Conservation (phyloP, 352 stramenopile genomes). For the Halophytophthora batemanensis region DNA sequence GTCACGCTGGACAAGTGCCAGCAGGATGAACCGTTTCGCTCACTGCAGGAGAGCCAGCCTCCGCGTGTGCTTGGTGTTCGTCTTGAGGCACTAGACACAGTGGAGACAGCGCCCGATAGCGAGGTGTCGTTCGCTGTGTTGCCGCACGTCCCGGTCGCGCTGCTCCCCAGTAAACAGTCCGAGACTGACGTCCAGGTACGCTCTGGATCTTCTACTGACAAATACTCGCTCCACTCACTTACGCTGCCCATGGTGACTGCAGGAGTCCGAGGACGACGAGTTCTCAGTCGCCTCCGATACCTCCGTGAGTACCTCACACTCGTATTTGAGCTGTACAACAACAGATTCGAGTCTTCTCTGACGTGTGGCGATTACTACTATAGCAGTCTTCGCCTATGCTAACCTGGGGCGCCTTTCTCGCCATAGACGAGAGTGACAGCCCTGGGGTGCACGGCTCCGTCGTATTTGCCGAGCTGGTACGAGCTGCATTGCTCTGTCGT, state of each 20-base stretch:
- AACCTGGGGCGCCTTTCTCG: slow-evolving; percentile 2
- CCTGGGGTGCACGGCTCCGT: slow-evolving; percentile 38
- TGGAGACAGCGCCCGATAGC: no score
- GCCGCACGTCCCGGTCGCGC: background rate
- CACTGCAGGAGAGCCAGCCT: background rate
- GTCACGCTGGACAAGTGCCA: slow-evolving; percentile 1
- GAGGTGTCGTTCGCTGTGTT: background rate
- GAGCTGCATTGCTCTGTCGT: background rate
- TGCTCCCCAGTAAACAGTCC: background rate
- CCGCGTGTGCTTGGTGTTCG: background rate
- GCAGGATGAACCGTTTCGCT: slow-evolving; percentile 6
- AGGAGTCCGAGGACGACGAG: slow-evolving; percentile 25
- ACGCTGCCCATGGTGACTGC: background rate
- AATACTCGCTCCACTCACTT: background rate
- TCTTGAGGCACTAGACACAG: background rate
- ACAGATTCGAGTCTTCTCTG: no score
- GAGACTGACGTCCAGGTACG: background rate
- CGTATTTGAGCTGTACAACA: no score
- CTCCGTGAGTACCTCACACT: slow-evolving; percentile 13
- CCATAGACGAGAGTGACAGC: slow-evolving; percentile 17
- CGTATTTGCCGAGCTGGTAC: slow-evolving; percentile 44
- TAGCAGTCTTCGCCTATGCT: slow-evolving; percentile 7
- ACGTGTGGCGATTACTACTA: no score
- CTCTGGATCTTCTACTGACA: no score
- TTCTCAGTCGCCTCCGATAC: slow-evolving; percentile 15